Evolutionary conservation across 2,329 filamentous ascomycete species (phyloP).

Genomic region (Aspergillus sp.): DNA sequence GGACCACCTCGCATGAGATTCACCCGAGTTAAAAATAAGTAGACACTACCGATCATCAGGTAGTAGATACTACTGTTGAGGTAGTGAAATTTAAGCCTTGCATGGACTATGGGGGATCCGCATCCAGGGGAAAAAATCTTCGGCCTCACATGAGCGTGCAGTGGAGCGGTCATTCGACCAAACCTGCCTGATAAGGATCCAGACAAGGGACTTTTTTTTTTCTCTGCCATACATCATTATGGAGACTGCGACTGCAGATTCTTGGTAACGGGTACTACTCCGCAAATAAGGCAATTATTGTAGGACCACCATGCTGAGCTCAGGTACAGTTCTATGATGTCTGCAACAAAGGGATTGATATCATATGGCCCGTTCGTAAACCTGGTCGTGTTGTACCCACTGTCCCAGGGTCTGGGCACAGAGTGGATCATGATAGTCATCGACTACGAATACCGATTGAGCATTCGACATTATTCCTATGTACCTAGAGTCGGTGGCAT

Average conservation of each 20-base stretch:
- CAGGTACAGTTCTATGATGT: not conserved
- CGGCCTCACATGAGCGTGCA: conserved; percentile 5
- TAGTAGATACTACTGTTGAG: no score
- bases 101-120: not conserved
- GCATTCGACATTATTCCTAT: no score
- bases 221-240: not conserved
- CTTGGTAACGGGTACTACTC: no score
- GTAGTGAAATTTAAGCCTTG: no score
- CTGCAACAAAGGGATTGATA: not conserved
- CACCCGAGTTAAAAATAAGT: not conserved
- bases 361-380: not conserved
- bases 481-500: no score
- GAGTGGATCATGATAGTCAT: not conserved
- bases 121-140: not conserved
- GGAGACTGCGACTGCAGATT: not conserved
- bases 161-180: not conserved
- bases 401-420: conserved; percentile 3
- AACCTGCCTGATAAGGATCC: not conserved
- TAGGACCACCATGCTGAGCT: not conserved
- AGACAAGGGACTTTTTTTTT: no score
- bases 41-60: no score
- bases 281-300: no score
- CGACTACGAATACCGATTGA: not conserved
- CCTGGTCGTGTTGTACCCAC: not conserved
- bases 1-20: no score